phyloP scores from a whole-genome alignment of 2,329 filamentous ascomycete genomes.

The Daldinia sp. region DNA sequence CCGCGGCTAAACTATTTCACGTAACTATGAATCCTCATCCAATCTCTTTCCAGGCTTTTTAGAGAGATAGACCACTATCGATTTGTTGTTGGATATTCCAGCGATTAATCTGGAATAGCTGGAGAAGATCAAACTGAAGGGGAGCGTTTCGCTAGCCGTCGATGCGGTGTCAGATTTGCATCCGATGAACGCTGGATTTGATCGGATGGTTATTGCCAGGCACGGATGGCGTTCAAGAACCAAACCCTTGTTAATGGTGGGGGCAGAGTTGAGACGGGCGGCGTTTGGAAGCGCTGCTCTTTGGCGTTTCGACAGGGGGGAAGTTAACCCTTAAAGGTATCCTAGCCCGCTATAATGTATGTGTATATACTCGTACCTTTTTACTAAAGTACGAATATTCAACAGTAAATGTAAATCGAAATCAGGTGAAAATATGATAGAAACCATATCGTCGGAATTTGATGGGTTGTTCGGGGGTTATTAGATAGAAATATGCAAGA shows the following conservation, averaged over 20 bases:
- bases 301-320: constrained; percentile 55
- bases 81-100: constrained; percentile 16
- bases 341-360: constrained; percentile 18
- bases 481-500: constrained; percentile 41
- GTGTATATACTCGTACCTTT: constrained; percentile 20
- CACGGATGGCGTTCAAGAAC: constrained; percentile 34
- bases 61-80: neutral
- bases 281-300: constrained; percentile 56
- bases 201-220: constrained; percentile 45
- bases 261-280: constrained; percentile 58
- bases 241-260: constrained; percentile 27
- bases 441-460: constrained; percentile 36
- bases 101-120: constrained; percentile 42
- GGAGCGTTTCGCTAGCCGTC: constrained; percentile 58
- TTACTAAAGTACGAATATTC: constrained; percentile 13
- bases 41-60: constrained; percentile 25
- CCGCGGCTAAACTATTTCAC: constrained; percentile 14
- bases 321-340: constrained; percentile 15
- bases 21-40: constrained; percentile 27
- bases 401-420: constrained; percentile 8
- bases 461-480: constrained; percentile 30
- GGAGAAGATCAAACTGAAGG: constrained; percentile 60
- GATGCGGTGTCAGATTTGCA: constrained; percentile 55
- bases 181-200: constrained; percentile 41
- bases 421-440: constrained; percentile 33